Evolutionary conservation across 1,284 basidiomycete species (phyloP).

Genomic region (Fomitopsis schrenkii): DNA sequence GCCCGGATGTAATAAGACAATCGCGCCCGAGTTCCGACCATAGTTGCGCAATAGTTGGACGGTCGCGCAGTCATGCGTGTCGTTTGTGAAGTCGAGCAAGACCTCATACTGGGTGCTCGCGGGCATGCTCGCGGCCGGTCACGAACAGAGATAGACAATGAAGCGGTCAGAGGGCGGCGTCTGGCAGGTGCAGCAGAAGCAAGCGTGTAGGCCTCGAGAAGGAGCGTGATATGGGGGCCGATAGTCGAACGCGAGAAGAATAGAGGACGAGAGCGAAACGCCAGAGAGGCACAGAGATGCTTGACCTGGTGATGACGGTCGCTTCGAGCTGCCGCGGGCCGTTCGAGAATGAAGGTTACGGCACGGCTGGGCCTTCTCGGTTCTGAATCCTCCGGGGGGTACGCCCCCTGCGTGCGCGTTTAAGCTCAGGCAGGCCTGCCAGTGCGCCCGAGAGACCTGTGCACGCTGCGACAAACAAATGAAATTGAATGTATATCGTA

Average conservation of each 20-base stretch:
- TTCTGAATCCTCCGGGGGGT: neutral
- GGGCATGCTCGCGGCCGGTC: slow-evolving; percentile 35
- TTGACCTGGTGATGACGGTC: slow-evolving; percentile 18
- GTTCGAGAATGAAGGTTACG: slow-evolving; percentile 23
- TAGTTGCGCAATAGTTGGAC: slow-evolving; percentile 64
- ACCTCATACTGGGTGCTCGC: slow-evolving; percentile 56
- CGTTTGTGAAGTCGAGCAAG: slow-evolving; percentile 64
- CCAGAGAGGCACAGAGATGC: slow-evolving; percentile 26
- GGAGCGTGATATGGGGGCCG: slow-evolving; percentile 16
- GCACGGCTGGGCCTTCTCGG: slow-evolving; percentile 9
- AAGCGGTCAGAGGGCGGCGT: slow-evolving; percentile 12
- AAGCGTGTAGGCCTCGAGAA: slow-evolving; percentile 16
- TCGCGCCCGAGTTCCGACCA: slow-evolving; percentile 47
- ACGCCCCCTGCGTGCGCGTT: neutral
- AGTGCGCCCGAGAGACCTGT: neutral
- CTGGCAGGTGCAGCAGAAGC: slow-evolving; percentile 8
- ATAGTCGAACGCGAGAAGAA: slow-evolving; percentile 29
- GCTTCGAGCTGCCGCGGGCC: slow-evolving; percentile 28
- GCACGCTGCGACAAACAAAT: slow-evolving; percentile 1
- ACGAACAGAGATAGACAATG: slow-evolving; percentile 8
- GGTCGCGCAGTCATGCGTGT: slow-evolving; percentile 59
- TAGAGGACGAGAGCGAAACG: slow-evolving; percentile 28
- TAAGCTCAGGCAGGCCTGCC: neutral
- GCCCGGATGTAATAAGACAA: slow-evolving; percentile 56
- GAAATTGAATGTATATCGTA: slow-evolving; percentile 8